These are phyloP conservation scores for Pythium myriotylum DNA, from an alignment of 352 stramenopile species.

Conservation along the genomic window DNA sequence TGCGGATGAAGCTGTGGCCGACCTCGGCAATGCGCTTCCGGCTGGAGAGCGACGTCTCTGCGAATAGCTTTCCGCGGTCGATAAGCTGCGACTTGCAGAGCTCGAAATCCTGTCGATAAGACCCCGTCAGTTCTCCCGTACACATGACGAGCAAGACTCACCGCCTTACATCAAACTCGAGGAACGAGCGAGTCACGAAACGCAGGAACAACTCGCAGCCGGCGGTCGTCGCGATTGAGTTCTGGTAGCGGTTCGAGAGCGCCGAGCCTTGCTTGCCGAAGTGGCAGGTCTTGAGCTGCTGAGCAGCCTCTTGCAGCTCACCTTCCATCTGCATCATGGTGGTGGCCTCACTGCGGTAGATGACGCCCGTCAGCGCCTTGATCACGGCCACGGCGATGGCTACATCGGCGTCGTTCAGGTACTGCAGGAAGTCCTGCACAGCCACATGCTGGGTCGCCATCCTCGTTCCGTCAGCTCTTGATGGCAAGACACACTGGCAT, in stretches of 20 bases:
- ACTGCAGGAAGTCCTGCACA: constrained; percentile 76
- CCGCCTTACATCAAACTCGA: constrained; percentile 76
- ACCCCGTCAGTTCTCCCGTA: too few species aligned
- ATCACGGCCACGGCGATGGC: constrained; percentile 94
- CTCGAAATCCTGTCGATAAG: constrained; percentile 84
- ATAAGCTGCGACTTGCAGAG: constrained; percentile 91
- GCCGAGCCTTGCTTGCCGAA: constrained; percentile 38
- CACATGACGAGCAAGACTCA: too few species aligned
- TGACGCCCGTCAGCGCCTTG: constrained; percentile 92
- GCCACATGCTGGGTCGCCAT: constrained; percentile 32
- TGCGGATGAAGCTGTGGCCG: constrained; percentile 94
- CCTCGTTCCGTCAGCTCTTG: constrained; percentile 1
- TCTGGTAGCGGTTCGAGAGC: constrained; percentile 56
- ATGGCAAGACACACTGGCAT: background rate
- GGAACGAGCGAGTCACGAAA: constrained; percentile 92
- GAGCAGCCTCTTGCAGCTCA: constrained; percentile 88
- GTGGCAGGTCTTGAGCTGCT: constrained; percentile 66
- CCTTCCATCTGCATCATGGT: constrained; percentile 97
- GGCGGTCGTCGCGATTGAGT: constrained; percentile 89
- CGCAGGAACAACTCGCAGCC: constrained; percentile 94
- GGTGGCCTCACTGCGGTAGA: constrained; percentile 87
- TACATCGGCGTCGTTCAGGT: constrained; percentile 73
- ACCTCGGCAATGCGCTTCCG: constrained; percentile 93
- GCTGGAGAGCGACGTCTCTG: constrained; percentile 90
- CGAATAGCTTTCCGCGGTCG: constrained; percentile 92